A percentile compares a stretch with the other conserved stretches of the same genome.
These are phyloP conservation scores for Populus hybrid DNA, from an alignment of 441 rosid genomes.

Conservation along the genomic window DNA sequence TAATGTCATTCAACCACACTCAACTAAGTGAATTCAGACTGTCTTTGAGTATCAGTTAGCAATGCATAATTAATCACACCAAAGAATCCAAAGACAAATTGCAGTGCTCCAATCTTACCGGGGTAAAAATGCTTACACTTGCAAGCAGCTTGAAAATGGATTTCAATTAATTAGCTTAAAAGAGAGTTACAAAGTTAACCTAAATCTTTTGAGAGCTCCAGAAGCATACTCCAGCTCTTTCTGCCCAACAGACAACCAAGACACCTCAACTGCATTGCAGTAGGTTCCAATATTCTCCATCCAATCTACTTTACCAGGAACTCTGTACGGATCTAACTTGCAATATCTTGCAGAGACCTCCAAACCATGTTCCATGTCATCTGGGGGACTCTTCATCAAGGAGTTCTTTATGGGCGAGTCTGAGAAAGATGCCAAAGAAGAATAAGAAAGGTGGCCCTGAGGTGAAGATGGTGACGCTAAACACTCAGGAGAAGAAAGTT, in stretches of 20 bases:
- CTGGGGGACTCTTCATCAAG: conserved; percentile 29
- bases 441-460: conserved; percentile 42
- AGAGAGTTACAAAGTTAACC: conserved; percentile 28
- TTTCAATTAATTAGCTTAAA: not conserved
- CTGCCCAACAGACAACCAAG: conserved; percentile 63
- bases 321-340: conserved; percentile 45
- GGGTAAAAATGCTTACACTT: not conserved
- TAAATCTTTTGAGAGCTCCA: conserved; percentile 65
- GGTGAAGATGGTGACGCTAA: conserved; percentile 44
- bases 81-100: conserved; percentile 1
- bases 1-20: not conserved
- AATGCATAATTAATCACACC: not conserved
- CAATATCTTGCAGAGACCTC: conserved; percentile 26
- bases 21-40: conserved; percentile 1
- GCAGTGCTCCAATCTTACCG: not conserved
- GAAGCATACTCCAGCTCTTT: conserved; percentile 64
- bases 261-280: conserved; percentile 53
- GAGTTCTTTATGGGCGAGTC: conserved; percentile 37
- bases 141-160: not conserved
- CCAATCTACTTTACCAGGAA: conserved; percentile 49
- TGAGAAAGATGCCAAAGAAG: conserved; percentile 44
- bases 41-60: not conserved
- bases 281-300: conserved; percentile 44
- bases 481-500: conserved; percentile 29
- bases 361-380: conserved; percentile 25